Base-by-base conservation (phyloP, 352 stramenopile species). In the Pythium aristosporum region DNA sequence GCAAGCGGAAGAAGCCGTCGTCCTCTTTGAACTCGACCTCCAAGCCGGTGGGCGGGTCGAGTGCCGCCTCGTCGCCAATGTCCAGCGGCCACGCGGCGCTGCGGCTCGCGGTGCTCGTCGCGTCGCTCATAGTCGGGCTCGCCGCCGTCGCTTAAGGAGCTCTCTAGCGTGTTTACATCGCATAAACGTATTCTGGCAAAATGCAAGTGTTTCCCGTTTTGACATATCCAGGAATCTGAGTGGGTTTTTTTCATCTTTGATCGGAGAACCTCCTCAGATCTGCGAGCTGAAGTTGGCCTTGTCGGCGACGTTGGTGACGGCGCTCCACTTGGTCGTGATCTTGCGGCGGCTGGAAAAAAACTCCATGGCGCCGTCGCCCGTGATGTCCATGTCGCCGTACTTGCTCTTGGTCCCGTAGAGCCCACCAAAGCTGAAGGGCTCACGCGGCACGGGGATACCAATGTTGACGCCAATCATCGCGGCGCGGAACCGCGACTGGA, bases 311-410 rank as follows among this genome's bases (percentile, higher is more conserved):
- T 82, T 76, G 41, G 73, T 77, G 25, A 66, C 57, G 8, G 77
- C 74, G 70, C 72, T 82, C 96, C 96, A 99, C 73, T 98, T 98
- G 68, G 80, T 88, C 18, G 96, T 99, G 60, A 99, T 94, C 81
- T 99, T 99, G 77, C 97, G 94, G 21, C 96, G 84, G 65, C 94
- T 98, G 6, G 94, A 98, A 77, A 99, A 99, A 72, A 99, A 99
- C 76, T 99, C 96, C 54, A 99, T 87, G 25, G 85, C 93, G 28
- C 94, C 96, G 67, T 99, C 96, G 18, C 96, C 96, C 9, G 97
- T 99, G 55, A 99, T 99, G 72, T 99, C 97, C 85, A 98, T 98
- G 67, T 99, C 94, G 39, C 97, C 97, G 66, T 92, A 99, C 68
- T 99, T 99, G 77, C 88, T 98, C 65, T 89, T 87, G 13, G 96